Base-by-base conservation (phyloP, 805 yeast species). In the Starmera amethionina region DNA sequence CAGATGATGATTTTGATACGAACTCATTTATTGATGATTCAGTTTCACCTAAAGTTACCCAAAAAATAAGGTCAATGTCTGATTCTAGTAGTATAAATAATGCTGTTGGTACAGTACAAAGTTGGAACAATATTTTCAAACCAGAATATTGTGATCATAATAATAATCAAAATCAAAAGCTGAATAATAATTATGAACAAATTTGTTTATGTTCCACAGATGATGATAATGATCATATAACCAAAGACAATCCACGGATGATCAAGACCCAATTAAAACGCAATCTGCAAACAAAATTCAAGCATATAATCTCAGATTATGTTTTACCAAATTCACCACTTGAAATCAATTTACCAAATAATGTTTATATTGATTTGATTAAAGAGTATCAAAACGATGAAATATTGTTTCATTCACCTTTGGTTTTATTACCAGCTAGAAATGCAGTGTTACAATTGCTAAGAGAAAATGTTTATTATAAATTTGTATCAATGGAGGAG, bases 321-420 rank as follows among this genome's bases (percentile, higher is more conserved):
- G 63, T 75, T 32, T 42, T 46, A 11, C 60, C 58, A 12, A 63
- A 70, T 40, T 61, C 79, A 1, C 65, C 68, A 3, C 60, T 59
- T 33, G 77, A 75, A 51, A 63, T 75, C 43, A 75, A 75, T 51
- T 46, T 75, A 19, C 69, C 77, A 0, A 51, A 60, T 43, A 58
- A 61, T 8, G 56, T 70, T 3, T 60, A 54, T 43, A 52, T 59
- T 13, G 49, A 46, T 15, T 44, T 60, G n/a, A 41, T 58, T 10
- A 19, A 34, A 10, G 68, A 62, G 39, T 50, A 51, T 30, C 37
- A 47, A 7, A 40, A 49, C 37, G 36, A 36, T 13, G 40, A 46
- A 18, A 46, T 63, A 11, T 64, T 54, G 14, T 58, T 50, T 39
- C 64, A 61, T 38, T 55, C 63, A 1, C 65, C 65, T 12, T 37